A percentile compares a stretch with the other conserved stretches of the same genome.
phyloP scores from a whole-genome alignment of 2,329 filamentous ascomycete species.

The Fusarium irregulare region DNA sequence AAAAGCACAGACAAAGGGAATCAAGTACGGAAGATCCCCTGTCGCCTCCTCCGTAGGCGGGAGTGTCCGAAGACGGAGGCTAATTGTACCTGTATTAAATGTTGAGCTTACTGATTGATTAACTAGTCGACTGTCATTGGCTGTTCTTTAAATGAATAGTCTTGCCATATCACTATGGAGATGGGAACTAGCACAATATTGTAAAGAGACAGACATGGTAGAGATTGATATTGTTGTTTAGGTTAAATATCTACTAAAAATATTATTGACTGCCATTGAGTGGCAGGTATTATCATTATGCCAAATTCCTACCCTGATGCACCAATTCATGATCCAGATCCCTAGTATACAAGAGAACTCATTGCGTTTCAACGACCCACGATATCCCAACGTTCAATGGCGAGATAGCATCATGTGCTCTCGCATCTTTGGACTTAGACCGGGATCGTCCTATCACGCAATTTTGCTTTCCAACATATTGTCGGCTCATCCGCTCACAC shows the following conservation, averaged over 20 bases:
- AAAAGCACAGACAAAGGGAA: conserved; percentile 3
- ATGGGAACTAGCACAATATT: background rate
- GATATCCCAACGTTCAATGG: conserved; percentile 14
- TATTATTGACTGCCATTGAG: conserved; percentile 17
- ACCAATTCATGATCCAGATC: conserved; percentile 22
- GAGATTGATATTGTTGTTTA: background rate
- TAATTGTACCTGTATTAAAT: conserved; percentile 15
- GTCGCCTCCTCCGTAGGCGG: conserved; percentile 28
- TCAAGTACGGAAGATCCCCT: conserved; percentile 16
- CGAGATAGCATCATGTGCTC: conserved; percentile 21
- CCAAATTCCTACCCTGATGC: conserved; percentile 19
- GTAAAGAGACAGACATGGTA: background rate
- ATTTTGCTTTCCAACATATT: conserved; percentile 31
- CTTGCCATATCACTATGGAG: background rate
- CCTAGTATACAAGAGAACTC: conserved; percentile 20
- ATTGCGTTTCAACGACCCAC: conserved; percentile 4
- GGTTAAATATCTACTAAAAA: conserved; percentile 18
- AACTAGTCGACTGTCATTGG: conserved; percentile 38
- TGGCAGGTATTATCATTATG: conserved; percentile 38
- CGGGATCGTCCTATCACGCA: conserved; percentile 43
- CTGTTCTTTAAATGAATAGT: background rate
- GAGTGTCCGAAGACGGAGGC: conserved; percentile 37
- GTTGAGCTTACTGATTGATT: conserved; percentile 43
- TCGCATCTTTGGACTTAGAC: conserved; percentile 24
- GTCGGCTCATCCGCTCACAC: conserved; percentile 36